phyloP scores from a whole-genome alignment of 2,329 filamentous ascomycete species.

The Periconia sp. region DNA sequence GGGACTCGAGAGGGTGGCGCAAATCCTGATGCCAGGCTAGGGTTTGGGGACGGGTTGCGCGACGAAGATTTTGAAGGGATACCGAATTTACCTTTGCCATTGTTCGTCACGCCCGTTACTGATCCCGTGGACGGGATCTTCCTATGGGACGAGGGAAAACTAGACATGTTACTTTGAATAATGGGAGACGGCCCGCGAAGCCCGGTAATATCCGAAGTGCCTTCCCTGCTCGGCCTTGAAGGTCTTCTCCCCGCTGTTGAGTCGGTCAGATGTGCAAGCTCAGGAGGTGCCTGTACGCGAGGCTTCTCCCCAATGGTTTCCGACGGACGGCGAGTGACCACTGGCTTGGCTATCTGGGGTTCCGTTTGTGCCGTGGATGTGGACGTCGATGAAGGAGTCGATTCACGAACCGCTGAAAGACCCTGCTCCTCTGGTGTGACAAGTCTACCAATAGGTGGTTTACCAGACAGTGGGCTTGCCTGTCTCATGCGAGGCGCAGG shows the following conservation, averaged over 20 bases:
- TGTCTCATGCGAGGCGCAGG: constrained; percentile 53
- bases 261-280: constrained; percentile 62
- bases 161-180: constrained; percentile 58
- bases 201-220: constrained; percentile 46
- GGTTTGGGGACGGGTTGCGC: constrained; percentile 43
- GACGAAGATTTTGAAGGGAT: constrained; percentile 35
- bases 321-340: constrained; percentile 1
- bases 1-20: constrained; percentile 25
- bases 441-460: constrained; percentile 63
- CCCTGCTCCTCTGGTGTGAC: constrained; percentile 55
- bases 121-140: constrained; percentile 53
- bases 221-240: constrained; percentile 49
- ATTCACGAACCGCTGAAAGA: constrained; percentile 68
- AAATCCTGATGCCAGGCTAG: constrained; percentile 28
- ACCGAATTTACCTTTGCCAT: constrained; percentile 24
- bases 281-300: constrained; percentile 36
- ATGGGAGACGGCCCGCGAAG: constrained; percentile 54
- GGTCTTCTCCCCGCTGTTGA: constrained; percentile 51
- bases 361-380: constrained; percentile 64
- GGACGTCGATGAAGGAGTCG: constrained; percentile 71
- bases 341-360: constrained; percentile 45
- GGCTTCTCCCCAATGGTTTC: constrained; percentile 10
- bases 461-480: constrained; percentile 57
- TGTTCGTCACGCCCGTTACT: constrained; percentile 22
- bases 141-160: constrained; percentile 53